These are phyloP conservation scores for Trametes meyenii DNA, from an alignment of 768 basidiomycete genomes.

Conservation along the genomic window DNA sequence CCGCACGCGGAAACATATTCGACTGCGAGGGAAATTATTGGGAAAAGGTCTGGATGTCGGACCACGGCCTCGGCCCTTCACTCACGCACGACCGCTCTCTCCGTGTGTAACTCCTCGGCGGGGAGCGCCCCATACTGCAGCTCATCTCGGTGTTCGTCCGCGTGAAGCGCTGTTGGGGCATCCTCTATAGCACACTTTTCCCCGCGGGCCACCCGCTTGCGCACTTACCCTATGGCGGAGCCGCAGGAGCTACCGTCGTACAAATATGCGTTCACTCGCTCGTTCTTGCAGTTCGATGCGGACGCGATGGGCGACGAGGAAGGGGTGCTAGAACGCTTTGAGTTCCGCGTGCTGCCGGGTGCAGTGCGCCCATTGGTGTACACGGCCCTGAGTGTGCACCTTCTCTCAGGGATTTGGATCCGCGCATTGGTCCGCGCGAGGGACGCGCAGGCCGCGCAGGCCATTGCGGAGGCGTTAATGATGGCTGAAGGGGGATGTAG, in stretches of 20 bases:
- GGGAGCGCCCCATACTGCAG: conserved; percentile 5
- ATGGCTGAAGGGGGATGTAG: not conserved
- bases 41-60: conserved; percentile 15
- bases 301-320: not conserved
- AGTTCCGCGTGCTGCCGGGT: conserved; percentile 15
- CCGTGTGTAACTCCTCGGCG: not conserved
- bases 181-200: not conserved
- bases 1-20: not conserved
- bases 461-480: not conserved
- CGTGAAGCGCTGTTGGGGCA: not conserved
- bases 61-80: conserved; percentile 16
- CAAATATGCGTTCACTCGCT: not conserved
- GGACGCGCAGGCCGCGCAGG: not conserved
- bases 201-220: not conserved
- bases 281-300: conserved; percentile 1
- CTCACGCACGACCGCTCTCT: conserved; percentile 15
- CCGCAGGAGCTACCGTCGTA: too few relatives aligned
- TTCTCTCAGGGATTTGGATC: not conserved
- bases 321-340: not conserved
- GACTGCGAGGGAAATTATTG: conserved; percentile 9
- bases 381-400: not conserved
- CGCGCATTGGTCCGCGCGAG: not conserved
- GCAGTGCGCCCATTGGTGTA: conserved; percentile 18
- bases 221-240: too few relatives aligned
- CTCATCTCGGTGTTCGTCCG: conserved; percentile 14